Evolutionary conservation across 352 stramenopile genomes (phyloP).

Genomic region (Phytopythium vexans): DNA sequence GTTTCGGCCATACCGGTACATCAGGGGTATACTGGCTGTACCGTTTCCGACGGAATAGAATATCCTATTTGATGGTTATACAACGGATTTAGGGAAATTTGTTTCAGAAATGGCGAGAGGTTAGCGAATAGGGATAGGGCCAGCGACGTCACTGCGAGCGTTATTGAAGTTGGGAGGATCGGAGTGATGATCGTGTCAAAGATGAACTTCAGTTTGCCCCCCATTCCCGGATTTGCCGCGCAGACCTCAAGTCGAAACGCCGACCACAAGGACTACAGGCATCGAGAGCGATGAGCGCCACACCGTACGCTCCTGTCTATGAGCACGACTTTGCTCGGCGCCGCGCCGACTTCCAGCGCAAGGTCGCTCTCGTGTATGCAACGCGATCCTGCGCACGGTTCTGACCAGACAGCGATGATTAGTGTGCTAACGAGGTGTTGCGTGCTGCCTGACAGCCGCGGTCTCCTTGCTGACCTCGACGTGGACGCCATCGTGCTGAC

Average conservation of each 20-base stretch:
- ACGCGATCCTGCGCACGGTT: no score
- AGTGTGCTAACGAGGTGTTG: neutral
- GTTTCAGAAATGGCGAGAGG: no score
- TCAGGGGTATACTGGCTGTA: neutral
- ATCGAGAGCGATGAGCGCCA: constrained; percentile 31
- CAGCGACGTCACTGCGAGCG: neutral
- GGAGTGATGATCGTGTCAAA: neutral
- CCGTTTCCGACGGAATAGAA: neutral
- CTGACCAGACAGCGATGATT: neutral
- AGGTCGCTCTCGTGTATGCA: constrained; percentile 35
- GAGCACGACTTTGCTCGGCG: constrained; percentile 39
- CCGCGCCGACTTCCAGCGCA: constrained; percentile 42
- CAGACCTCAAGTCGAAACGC: no score
- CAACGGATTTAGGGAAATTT: no score
- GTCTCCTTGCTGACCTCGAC: constrained; percentile 33
- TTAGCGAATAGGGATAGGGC: no score
- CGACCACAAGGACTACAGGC: no score
- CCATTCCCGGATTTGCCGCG: neutral
- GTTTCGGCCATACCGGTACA: no score
- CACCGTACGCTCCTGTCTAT: constrained; percentile 56
- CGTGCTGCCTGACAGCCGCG: constrained; percentile 22
- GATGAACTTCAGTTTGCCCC: neutral
- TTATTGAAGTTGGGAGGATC: neutral
- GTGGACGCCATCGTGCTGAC: constrained; percentile 53
- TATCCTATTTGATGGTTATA: no score